phyloP scores from a whole-genome alignment of 768 basidiomycete species.

The Cantharellus cinnabarinus region DNA sequence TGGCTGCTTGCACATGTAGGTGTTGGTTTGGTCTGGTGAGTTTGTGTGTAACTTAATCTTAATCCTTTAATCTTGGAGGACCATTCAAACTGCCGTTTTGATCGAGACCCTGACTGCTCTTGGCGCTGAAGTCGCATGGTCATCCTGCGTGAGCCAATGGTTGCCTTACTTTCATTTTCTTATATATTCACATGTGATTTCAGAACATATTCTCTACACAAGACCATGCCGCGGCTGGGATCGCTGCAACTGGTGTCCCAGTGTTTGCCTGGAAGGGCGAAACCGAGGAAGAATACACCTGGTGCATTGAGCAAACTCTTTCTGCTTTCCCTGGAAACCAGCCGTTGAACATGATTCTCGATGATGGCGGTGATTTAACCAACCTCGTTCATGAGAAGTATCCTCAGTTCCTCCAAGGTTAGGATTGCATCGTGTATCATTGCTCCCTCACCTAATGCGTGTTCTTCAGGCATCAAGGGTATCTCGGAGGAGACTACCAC shows the following conservation, averaged over 20 bases:
- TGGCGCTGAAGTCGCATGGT: conserved; percentile 97
- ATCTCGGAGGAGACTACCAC: conserved; percentile 99
- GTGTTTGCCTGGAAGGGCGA: conserved; percentile 99
- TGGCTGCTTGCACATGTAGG: conserved; percentile 90
- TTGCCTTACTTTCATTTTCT: conserved; percentile 1
- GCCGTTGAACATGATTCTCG: conserved; percentile 93
- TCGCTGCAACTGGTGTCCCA: conserved; percentile 94
- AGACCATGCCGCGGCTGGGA: conserved; percentile 98
- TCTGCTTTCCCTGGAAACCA: conserved; percentile 69
- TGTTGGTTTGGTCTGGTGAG: conserved; percentile 10
- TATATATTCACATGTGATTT: neutral
- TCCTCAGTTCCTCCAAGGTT: conserved; percentile 69
- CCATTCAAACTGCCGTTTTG: conserved; percentile 94
- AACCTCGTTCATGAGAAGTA: conserved; percentile 88
- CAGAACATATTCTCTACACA: conserved; percentile 99
- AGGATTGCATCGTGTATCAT: conserved; percentile 5
- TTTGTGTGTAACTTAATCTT: neutral
- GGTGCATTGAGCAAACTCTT: conserved; percentile 96
- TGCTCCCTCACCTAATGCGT: neutral
- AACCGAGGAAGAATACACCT: conserved; percentile 93
- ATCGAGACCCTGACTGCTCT: conserved; percentile 93
- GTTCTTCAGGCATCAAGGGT: conserved; percentile 54
- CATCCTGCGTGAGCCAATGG: conserved; percentile 58
- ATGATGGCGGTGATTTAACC: conserved; percentile 96
- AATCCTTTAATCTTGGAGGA: conserved; percentile 33